phyloP scores from a whole-genome alignment of 768 basidiomycete species.

The Tulasnella sp. region DNA sequence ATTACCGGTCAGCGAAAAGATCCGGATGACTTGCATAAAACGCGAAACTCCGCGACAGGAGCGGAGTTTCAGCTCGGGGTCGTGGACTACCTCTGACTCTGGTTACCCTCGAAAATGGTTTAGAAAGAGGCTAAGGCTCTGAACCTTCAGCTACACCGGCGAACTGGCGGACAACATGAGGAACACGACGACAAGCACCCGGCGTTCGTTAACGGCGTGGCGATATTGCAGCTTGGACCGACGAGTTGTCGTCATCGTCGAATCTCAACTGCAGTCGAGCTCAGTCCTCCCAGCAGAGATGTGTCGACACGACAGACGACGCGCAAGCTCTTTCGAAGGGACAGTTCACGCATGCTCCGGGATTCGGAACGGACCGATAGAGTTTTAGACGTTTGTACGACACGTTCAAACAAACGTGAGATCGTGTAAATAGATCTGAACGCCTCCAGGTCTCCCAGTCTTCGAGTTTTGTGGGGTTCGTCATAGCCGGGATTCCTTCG shows the following conservation, averaged over 20 bases:
- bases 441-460: not conserved
- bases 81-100: not conserved
- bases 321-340: not conserved
- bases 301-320: not conserved
- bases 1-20: slow-evolving; percentile 5
- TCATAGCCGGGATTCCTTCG: not conserved
- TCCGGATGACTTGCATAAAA: slow-evolving; percentile 1
- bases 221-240: not conserved
- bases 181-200: not conserved
- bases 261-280: slow-evolving; percentile 2
- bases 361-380: slow-evolving; percentile 19
- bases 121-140: not conserved
- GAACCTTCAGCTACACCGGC: not conserved
- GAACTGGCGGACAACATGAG: not conserved
- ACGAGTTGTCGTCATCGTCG: not conserved
- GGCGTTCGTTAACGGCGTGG: not conserved
- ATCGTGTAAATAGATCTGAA: not conserved
- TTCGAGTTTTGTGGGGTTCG: not conserved
- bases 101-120: not conserved
- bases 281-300: not conserved
- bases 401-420: not conserved
- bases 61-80: not conserved
- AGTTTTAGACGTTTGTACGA: slow-evolving; percentile 17
- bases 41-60: not conserved
- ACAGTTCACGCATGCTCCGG: not conserved